Evolutionary conservation across 2,329 filamentous ascomycete genomes (phyloP), one percentile per base, ranked within the genome.

Genomic region (Aureobasidium namibiae): DNA sequence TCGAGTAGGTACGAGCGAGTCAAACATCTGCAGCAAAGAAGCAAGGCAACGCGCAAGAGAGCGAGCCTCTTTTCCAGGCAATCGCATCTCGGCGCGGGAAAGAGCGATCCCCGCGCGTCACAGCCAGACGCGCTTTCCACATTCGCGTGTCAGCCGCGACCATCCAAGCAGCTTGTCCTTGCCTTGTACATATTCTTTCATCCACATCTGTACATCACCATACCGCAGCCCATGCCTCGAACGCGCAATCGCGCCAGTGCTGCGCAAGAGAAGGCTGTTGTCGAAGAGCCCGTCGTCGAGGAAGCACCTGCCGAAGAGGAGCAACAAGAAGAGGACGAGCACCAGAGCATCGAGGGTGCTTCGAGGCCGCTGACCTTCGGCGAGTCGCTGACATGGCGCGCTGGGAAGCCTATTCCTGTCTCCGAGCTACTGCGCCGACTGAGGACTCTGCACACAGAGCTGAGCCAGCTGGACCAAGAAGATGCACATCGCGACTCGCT

Each of bases 371-470:
- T 99, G 49, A 78, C 84, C 65, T 97, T 97, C 80, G 84, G 92
- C 68, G 86, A 96, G 70, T 80, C 90, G 63, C 79, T 99, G 60
- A 89, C 90, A 70, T 96, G 94, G 89, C 88, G 88, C 70, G 90
- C 92, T 44, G 94, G 92, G 61, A 94, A 90, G 74, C 85, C 91
- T 56, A 96, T 99, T 68, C 79, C 88, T 38, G 89, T 92, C 49
- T 85, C 83, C 64, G 90, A 92, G 65, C 83, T 99, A 53, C 79
- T 96, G 65, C 82, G 84, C 68, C 86, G 94, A 50, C 83, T 99
- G 56, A 88, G 92, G 72, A 78, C 82, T 56, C 82, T 99, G 33
- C 87, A 86, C 63, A 86, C 88, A 67, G 92, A 99, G 79, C 81
- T 99, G 64, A 81, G 84, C 63, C 86, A 88, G 61, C 83, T 96